Base-by-base conservation (phyloP, 176 grass and related monocot genomes). In the Oryza punctata region DNA sequence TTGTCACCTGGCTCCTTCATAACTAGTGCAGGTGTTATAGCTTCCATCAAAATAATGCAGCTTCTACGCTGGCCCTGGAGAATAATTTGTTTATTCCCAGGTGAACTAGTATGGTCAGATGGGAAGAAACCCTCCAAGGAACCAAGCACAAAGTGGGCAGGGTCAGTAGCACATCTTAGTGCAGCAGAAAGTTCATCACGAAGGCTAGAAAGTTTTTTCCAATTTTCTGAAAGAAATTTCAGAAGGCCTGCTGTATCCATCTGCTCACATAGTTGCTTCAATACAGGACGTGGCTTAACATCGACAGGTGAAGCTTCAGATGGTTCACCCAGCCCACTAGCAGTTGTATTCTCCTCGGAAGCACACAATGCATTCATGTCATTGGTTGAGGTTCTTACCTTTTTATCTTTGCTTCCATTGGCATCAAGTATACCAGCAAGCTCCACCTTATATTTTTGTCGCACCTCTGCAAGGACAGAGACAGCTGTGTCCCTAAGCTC, bases 31-130 rank as follows among this genome's bases (percentile, higher is more conserved):
- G 73, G 87, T 77, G 90, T 44, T 67, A 91, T 81, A 85, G 90
- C 87, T 84, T 97, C 90, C 95, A 97, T 97, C 88, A 97, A 82
- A 85, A 89, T 10, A 78, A 97, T 79, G 83, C 90, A 97, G 89
- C 88, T 89, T 85, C 89, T 94, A 86, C 92, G 88, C 43, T 85
- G 84, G 61, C 91, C 84, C 86, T 92, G 88, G 77, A 89, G 78
- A 63, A 86, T 14, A 28, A 70, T 83, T 35, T 87, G 71, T 76
- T 81, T 85, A 92, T 81, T 88, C 47, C 50, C 92, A 89, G 76
- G 88, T 68, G 82, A 78, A 81, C 26, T 49, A 69, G 72, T 76
- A 86, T 87, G 61, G 37, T 87, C 84, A 74, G 85, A 78, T 81
- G 90, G 89, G 82, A 90, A 94, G 78, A 94, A 94, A 83, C 85